Base-by-base conservation (phyloP, 176 grass and related monocot species). In the Paspalum vaginatum region DNA sequence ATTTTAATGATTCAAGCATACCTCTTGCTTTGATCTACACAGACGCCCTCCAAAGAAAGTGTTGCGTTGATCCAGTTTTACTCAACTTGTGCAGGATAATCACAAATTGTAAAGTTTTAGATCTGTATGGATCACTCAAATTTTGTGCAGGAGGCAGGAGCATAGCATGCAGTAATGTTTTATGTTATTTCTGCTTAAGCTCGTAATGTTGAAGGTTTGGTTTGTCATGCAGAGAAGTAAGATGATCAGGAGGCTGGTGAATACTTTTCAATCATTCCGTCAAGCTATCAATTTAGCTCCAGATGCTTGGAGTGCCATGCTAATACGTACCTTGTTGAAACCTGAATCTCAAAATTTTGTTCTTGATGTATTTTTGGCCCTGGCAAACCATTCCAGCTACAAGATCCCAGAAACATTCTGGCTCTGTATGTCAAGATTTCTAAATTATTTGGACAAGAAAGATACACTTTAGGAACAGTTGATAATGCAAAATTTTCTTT, bases 321-420 rank as follows among this genome's bases (percentile, higher is more conserved):
- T 98, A 71, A 79, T 98, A 72, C 83, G 90, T 38, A 92, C 65
- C 44, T 79, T 82, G 24, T 37, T 92, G 47, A 92, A 91, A 57
- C 86, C 66, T 46, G 88, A 94, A 65, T 79, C 87, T 47, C 89
- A 90, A 54, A 82, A 76, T 55, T 97, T 97, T 86, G 24, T 97
- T 83, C 63, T 94, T 60, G 91, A 98, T 73, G 70, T 92, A 50
- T 83, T 80, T 77, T 79, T 76, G 12, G 79, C 95, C 32, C 46
- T 94, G 39, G 81, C 43, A 75, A 85, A 57, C 42, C 83, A 98
- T 90, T 98, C 78, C 70, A 22, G 47, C 49, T 66, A 79, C 59
- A 98, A 94, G 77, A 65, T 92, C 74, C 90, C 85, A n/a, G 88
- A 98, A 87, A 85, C 87, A 85, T 91, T 91, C 73, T 94, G 90